A percentile compares a stretch with the other conserved stretches of the same genome.
phyloP scores from a whole-genome alignment of 495 filamentous ascomycete genomes.

The Pyrenula aspistea region DNA sequence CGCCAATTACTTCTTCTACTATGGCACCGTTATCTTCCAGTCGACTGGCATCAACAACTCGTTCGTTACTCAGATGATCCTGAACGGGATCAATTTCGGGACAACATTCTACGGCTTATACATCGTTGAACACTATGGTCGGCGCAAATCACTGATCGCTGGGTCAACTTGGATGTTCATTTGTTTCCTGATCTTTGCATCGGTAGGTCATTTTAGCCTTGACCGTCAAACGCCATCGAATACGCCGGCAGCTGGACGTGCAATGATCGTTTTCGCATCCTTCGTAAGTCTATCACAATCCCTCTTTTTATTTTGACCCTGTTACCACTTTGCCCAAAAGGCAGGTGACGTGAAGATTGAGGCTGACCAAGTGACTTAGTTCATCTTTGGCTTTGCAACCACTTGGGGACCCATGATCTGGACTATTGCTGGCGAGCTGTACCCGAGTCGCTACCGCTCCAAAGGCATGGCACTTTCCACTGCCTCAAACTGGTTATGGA shows the following conservation, averaged over 20 bases:
- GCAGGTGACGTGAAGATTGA: not conserved
- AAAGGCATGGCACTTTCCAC: slow-evolving; percentile 67
- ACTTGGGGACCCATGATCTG: slow-evolving; percentile 82
- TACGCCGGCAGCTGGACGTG: slow-evolving; percentile 50
- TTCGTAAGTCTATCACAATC: slow-evolving; percentile 38
- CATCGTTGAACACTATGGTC: slow-evolving; percentile 59
- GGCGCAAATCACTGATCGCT: slow-evolving; percentile 51
- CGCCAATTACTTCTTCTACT: slow-evolving; percentile 78
- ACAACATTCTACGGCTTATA: slow-evolving; percentile 65
- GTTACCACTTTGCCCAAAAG: not conserved
- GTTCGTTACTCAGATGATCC: slow-evolving; percentile 63
- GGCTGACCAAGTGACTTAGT: not conserved
- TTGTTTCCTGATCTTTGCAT: slow-evolving; percentile 68
- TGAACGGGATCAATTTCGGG: slow-evolving; percentile 61
- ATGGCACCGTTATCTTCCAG: slow-evolving; percentile 60
- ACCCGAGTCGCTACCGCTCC: slow-evolving; percentile 64
- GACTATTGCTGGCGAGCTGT: slow-evolving; percentile 71
- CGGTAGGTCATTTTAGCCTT: slow-evolving; percentile 49
- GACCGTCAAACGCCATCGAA: slow-evolving; percentile 32
- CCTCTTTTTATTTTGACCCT: slow-evolving; percentile 27
- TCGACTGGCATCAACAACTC: slow-evolving; percentile 55
- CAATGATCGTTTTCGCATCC: slow-evolving; percentile 67
- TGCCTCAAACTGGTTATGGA: slow-evolving; percentile 80
- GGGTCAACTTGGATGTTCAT: slow-evolving; percentile 59
- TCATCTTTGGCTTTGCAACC: slow-evolving; percentile 45